Evolutionary conservation across 768 basidiomycete genomes (phyloP).

Genomic region (Russula lepida): DNA sequence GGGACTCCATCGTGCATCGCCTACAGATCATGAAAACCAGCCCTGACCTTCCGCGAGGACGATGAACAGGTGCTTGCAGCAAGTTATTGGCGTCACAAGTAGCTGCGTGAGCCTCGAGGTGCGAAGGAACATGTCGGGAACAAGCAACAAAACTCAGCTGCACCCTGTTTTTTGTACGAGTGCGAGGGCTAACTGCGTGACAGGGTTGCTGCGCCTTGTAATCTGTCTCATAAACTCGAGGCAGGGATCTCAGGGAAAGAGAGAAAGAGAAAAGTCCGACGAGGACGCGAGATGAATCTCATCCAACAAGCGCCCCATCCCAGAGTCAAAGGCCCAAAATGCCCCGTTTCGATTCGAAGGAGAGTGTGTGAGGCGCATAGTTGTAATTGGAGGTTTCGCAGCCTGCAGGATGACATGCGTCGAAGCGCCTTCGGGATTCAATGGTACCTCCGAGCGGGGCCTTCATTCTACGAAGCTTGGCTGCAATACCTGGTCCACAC

Average conservation of each 20-base stretch:
- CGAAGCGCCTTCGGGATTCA: not conserved
- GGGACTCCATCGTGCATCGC: not conserved
- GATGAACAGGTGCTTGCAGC: conserved; percentile 4
- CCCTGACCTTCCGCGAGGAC: not conserved
- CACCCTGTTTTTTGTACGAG: not conserved
- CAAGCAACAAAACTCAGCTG: not conserved
- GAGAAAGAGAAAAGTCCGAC: not conserved
- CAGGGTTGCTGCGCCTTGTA: not conserved
- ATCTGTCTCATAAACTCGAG: not conserved
- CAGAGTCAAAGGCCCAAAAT: not conserved
- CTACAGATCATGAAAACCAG: not conserved
- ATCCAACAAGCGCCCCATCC: not conserved
- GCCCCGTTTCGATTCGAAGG: not conserved
- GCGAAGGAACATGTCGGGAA: not conserved
- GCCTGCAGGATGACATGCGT: conserved; percentile 17
- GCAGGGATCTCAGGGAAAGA: not conserved
- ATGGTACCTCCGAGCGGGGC: not conserved
- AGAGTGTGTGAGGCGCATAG: not conserved
- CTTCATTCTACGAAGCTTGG: not conserved
- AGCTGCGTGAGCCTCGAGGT: conserved; percentile 8
- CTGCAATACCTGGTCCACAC: not conserved
- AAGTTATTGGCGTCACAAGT: not conserved
- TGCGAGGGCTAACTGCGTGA: not conserved
- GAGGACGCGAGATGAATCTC: not conserved
- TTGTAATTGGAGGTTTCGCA: not conserved